Percentiles rank a stretch among this genome's conserved stretches.
Evolutionary conservation across 202 grass and related monocot species (phyloP).

Genomic region (Schoenoplectus triqueter): DNA sequence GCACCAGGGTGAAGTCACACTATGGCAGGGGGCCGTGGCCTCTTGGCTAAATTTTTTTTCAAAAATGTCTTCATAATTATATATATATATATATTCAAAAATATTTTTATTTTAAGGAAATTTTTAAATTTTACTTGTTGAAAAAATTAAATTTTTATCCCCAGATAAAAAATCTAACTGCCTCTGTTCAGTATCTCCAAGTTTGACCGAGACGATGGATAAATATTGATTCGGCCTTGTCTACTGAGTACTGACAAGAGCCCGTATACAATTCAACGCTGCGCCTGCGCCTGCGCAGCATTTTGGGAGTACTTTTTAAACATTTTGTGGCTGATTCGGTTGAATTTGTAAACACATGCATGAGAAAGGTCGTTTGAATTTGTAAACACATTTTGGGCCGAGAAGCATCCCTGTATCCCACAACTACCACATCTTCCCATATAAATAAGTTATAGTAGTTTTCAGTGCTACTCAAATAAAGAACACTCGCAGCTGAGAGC

Average conservation of each 20-base stretch:
- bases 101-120: too few relatives aligned
- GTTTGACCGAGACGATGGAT: conserved; percentile 1
- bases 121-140: too few relatives aligned
- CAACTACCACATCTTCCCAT: conserved; percentile 18
- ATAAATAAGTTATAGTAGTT: conserved; percentile 6
- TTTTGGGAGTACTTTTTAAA: not conserved
- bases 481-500: not conserved
- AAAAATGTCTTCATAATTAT: too few relatives aligned
- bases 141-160: too few relatives aligned
- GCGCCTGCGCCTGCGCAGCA: not conserved
- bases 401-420: not conserved
- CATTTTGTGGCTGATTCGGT: not conserved
- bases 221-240: not conserved
- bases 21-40: too few relatives aligned
- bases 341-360: not conserved
- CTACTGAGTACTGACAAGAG: too few relatives aligned
- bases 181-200: too few relatives aligned
- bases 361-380: not conserved
- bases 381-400: too few relatives aligned
- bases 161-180: too few relatives aligned
- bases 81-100: too few relatives aligned
- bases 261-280: not conserved
- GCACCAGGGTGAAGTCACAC: too few relatives aligned
- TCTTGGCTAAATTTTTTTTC: too few relatives aligned
- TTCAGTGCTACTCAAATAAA: not conserved